A percentile compares a stretch with the other conserved stretches of the same genome.
Conservation (phyloP, 1,284 basidiomycete genomes). For the Exobasidium rhododendri region DNA sequence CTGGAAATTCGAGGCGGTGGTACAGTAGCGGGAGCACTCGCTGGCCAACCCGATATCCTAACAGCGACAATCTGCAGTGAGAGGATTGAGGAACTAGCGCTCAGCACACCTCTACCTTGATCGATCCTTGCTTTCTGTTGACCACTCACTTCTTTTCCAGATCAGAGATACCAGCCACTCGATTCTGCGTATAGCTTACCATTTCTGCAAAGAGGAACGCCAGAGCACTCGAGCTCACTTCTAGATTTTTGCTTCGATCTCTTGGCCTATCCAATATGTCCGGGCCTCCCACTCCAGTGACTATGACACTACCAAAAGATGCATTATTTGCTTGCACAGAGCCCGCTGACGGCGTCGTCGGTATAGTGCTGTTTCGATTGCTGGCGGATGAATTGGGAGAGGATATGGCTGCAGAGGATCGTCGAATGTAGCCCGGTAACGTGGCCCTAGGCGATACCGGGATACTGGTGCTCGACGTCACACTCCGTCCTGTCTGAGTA, state of each 20-base stretch:
- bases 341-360: neutral
- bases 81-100: neutral
- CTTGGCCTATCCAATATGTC: slow-evolving; percentile 48
- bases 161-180: slow-evolving; percentile 89
- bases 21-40: slow-evolving; percentile 29
- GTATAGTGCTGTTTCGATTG: slow-evolving; percentile 2
- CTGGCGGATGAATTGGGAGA: neutral
- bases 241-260: slow-evolving; percentile 32
- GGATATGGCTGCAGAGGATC: slow-evolving; percentile 11
- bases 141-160: slow-evolving; percentile 62
- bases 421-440: slow-evolving; percentile 12
- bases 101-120: neutral
- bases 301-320: neutral
- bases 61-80: slow-evolving; percentile 21
- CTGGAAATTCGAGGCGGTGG: slow-evolving; percentile 37
- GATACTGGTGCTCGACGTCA: neutral
- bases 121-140: neutral
- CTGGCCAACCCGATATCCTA: slow-evolving; percentile 45
- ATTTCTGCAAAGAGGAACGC: slow-evolving; percentile 47
- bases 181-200: slow-evolving; percentile 76
- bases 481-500: neutral
- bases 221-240: slow-evolving; percentile 33
- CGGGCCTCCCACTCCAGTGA: slow-evolving; percentile 8
- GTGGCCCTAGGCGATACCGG: slow-evolving; percentile 11
- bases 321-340: neutral